Evolutionary conservation across 345 rosid genomes (phyloP), one percentile per base, ranked within the genome.

Genomic region (Limnanthes douglasii): DNA sequence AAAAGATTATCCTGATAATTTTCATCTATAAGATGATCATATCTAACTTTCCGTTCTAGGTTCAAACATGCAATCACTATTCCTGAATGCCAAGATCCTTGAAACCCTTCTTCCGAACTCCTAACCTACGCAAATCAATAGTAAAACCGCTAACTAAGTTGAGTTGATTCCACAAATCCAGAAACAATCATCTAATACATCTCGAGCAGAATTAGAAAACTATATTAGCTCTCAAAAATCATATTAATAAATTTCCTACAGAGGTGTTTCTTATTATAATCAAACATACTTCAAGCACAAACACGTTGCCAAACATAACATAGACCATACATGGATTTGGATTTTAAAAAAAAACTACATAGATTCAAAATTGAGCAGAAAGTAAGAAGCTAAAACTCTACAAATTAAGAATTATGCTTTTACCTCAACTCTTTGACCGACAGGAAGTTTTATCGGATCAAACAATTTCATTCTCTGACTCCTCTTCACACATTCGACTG

Each of bases 71-170:
- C 49, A 50, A 50, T 37, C 7, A 86, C 67, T 16, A 53, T 61
- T 42, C 71, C 94, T 9, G 39, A 22, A 31, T 81, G 70, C 96
- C 94, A 86, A 17, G 92, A 77, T 11, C 92, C 94, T n/a, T 22
- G 42, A 57, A 74, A 80, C 16, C 92, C 94, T n/a, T 74, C 78
- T 17, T 81, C 92, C 19, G 48, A 50, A 16, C 92, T 78, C 41
- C 74, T 60, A 36, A 81, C 81, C 96, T 81, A 41, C 35, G 48
- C 4, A 45, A n/a, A n/a, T n/a, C n/a, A n/a, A n/a, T n/a, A n/a
- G n/a, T n/a, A n/a, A n/a, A n/a, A n/a, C n/a, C n/a, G n/a, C n/a
- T n/a, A n/a, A n/a, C n/a, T n/a, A n/a, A n/a, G n/a, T n/a, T n/a
- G n/a, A n/a, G n/a, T n/a, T n/a, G n/a, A n/a, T n/a, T n/a, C n/a